Base-by-base conservation (phyloP, 2,329 filamentous ascomycete species). In the Apiospora malaysiana region DNA sequence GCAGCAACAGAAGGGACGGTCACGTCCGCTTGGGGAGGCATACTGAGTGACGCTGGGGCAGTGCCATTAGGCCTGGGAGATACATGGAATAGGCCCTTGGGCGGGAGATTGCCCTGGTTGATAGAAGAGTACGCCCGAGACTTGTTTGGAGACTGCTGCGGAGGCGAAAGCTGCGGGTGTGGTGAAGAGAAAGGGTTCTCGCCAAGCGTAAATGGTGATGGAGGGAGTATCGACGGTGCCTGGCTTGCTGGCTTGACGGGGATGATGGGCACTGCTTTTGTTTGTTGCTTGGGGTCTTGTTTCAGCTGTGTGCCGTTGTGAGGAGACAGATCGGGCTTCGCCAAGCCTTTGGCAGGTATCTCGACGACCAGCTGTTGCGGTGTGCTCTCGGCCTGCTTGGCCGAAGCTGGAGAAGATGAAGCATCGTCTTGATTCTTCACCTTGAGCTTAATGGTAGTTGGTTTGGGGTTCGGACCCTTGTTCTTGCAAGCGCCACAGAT, bases 401-500 rank as follows among this genome's bases (percentile, higher is more conserved):
- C 70, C 12, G 72, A 66, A 56, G 76, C 51, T 10, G 75, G 72
- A 21, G 77, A 77, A 32, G 75, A 74, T 47, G 78, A 75, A 66
- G 71, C 70, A 49, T 76, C 75, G 42, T 37, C 68, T 12, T 75
- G 74, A 21, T 77, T 76, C 56, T 80, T 84, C 40, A 88, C 77
- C 77, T 88, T 90, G 71, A 90, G 78, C 76, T 88, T 89, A 77
- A 90, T 88, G 12, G 83, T 79, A 23, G 84, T 83, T 49, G 82
- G 79, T n/a, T 81, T 90, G 66, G 90, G 85, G 77, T 92, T 92
- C 49, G 89, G 89, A 74, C 77, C 82, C 74, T 90, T 92, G 86
- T 87, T 90, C 75, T 89, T 90, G 83, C 96, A 99, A 66, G 92
- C 90, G 45, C 84, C 84, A 83, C 95, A 98, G 74, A 97, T 82